Evolutionary conservation across 1,139 yeast genomes (phyloP).

Genomic region (Saccharomyces hybrid): DNA sequence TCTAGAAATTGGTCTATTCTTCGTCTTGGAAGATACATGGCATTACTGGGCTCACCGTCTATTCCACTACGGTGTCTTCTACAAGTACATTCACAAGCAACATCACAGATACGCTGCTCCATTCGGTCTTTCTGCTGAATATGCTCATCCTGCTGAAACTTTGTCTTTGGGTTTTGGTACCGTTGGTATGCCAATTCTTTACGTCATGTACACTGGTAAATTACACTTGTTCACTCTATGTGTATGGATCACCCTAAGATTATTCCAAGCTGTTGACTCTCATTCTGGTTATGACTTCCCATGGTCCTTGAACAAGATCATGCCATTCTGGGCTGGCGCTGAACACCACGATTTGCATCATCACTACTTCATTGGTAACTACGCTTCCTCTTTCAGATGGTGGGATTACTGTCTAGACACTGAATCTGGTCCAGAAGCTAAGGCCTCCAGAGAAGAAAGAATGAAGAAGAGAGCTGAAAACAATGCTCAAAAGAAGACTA

Average conservation of each 20-base stretch:
- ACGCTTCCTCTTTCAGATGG: slow-evolving; percentile 89
- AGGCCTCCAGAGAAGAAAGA: slow-evolving; percentile 50
- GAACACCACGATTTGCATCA: slow-evolving; percentile 97
- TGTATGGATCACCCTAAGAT: slow-evolving; percentile 78
- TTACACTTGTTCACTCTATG: slow-evolving; percentile 80
- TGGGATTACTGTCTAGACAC: slow-evolving; percentile 82
- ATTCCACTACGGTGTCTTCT: slow-evolving; percentile 77
- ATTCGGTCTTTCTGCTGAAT: slow-evolving; percentile 91
- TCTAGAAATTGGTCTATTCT: slow-evolving; percentile 63
- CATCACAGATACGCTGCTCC: slow-evolving; percentile 97
- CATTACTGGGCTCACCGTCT: slow-evolving; percentile 91
- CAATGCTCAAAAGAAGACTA: slow-evolving; percentile 31
- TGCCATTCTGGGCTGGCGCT: slow-evolving; percentile 98
- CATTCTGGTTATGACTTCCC: slow-evolving; percentile 98
- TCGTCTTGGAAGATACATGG: slow-evolving; percentile 87
- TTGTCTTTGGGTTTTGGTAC: slow-evolving; percentile 88
- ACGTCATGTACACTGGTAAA: slow-evolving; percentile 54
- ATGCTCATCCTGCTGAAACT: slow-evolving; percentile 92
- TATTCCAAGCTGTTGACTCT: slow-evolving; percentile 91
- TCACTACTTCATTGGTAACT: slow-evolving; percentile 85
- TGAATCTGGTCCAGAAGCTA: slow-evolving; percentile 70
- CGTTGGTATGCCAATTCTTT: slow-evolving; percentile 80
- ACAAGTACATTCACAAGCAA: slow-evolving; percentile 88
- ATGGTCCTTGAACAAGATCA: slow-evolving; percentile 81
- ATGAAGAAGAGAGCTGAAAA: slow-evolving; percentile 46